Conservation (phyloP, 164 flowering plant genomes). For the Annona cherimola region DNA sequence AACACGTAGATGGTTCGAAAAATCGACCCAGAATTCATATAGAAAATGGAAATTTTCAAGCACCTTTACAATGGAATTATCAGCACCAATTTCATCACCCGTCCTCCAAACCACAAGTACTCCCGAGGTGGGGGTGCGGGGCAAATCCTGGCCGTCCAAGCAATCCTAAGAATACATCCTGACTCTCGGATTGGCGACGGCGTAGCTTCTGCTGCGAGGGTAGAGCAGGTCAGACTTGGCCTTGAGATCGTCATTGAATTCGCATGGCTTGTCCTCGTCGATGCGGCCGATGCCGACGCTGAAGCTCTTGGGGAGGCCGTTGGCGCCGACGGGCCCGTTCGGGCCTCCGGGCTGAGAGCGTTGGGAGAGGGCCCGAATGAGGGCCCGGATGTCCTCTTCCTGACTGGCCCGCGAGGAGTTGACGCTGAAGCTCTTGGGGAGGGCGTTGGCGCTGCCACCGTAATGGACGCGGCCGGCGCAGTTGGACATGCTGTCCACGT, state of each 20-base stretch:
- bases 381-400: conserved; percentile 5
- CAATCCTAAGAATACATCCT: neutral
- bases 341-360: neutral
- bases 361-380: neutral
- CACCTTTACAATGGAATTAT: too few relatives aligned
- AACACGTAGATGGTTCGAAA: too few relatives aligned
- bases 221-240: conserved; percentile 11
- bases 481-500: conserved; percentile 7
- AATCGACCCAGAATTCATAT: too few relatives aligned
- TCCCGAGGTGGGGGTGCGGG: too few relatives aligned
- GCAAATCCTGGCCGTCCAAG: too few relatives aligned
- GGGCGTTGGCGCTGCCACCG: neutral
- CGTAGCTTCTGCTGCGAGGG: conserved; percentile 50
- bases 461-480: conserved; percentile 7
- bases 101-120: too few relatives aligned
- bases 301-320: conserved; percentile 38
- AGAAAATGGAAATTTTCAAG: too few relatives aligned
- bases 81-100: too few relatives aligned
- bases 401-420: conserved; percentile 4
- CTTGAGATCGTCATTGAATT: conserved; percentile 30
- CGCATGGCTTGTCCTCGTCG: conserved; percentile 57
- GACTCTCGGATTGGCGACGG: conserved; percentile 16
- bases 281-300: conserved; percentile 67
- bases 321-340: conserved; percentile 7
- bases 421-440: conserved; percentile 10